Evolutionary conservation across 78 protist genomes (phyloP).

Genomic region (Neovahlkampfia damariscottae): DNA sequence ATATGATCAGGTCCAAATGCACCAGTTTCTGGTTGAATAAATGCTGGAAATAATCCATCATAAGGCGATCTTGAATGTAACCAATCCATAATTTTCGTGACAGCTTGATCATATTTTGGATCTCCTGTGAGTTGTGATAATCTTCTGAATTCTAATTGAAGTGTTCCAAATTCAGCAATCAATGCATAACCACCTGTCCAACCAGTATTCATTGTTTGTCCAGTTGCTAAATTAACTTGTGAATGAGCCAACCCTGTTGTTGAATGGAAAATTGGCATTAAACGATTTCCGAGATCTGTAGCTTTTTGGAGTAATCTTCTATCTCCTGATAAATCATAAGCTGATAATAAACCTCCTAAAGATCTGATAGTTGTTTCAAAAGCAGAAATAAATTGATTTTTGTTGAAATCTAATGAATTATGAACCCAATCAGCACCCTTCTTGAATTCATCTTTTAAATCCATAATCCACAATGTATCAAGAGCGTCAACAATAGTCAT

Average conservation of each 20-base stretch:
- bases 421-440: constrained; percentile 23
- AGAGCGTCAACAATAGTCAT: constrained; percentile 51
- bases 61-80: background rate
- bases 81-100: background rate
- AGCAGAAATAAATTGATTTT: constrained; percentile 10
- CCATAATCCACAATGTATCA: constrained; percentile 54
- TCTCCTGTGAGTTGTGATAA: constrained; percentile 47
- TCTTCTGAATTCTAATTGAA: constrained; percentile 61
- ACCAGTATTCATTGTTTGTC: constrained; percentile 1
- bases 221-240: constrained; percentile 4
- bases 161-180: constrained; percentile 60
- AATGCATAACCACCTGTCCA: constrained; percentile 35
- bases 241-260: background rate
- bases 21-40: background rate
- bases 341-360: constrained; percentile 63
- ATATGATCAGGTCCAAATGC: background rate
- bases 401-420: background rate
- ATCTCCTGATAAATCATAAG: constrained; percentile 56
- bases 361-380: constrained; percentile 74
- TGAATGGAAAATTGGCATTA: background rate
- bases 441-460: constrained; percentile 20
- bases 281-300: constrained; percentile 1
- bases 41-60: constrained; percentile 1
- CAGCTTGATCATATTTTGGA: background rate
- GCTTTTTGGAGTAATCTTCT: constrained; percentile 16